Evolutionary conservation across 2,329 filamentous ascomycete species (phyloP).

Genomic region (Alternaria infectoria): DNA sequence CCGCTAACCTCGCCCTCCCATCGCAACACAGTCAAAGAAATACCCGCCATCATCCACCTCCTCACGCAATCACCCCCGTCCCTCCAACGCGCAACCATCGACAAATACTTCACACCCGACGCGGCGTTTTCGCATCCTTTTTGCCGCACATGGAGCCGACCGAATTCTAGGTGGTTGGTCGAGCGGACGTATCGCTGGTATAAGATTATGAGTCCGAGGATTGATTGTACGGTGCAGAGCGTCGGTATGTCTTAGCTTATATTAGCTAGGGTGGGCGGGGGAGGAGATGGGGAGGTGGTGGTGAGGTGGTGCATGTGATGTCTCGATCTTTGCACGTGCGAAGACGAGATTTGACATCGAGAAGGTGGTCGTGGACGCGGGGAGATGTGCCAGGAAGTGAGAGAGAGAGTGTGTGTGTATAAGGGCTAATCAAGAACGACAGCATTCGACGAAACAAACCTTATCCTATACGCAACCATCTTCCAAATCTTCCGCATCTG

Average conservation of each 20-base stretch:
- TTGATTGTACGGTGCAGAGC: conserved; percentile 70
- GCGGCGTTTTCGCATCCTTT: conserved; percentile 81
- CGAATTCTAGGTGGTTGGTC: conserved; percentile 71
- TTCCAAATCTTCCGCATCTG: conserved; percentile 79
- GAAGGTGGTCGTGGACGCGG: too few relatives aligned
- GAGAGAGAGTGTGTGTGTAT: too few relatives aligned
- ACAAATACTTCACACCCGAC: conserved; percentile 74
- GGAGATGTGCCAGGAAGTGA: too few relatives aligned
- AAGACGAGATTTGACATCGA: too few relatives aligned
- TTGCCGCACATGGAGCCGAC: conserved; percentile 67
- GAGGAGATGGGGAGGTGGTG: too few relatives aligned
- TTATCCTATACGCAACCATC: conserved; percentile 75
- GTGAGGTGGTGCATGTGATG: too few relatives aligned
- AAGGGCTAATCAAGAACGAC: too few relatives aligned
- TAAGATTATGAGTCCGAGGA: conserved; percentile 78
- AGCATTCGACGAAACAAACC: conserved; percentile 72
- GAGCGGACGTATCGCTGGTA: conserved; percentile 74
- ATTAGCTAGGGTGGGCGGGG: too few relatives aligned
- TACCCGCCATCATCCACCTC: conserved; percentile 68
- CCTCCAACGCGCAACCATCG: conserved; percentile 69
- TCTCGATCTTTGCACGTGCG: too few relatives aligned
- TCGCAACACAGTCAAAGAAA: conserved; percentile 59
- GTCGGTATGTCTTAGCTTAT: conserved; percentile 54
- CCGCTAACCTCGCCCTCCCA: neutral
- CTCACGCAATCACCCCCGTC: conserved; percentile 72